Conservation (phyloP, 2,329 filamentous ascomycete species). For the Epicoccum nigrum region DNA sequence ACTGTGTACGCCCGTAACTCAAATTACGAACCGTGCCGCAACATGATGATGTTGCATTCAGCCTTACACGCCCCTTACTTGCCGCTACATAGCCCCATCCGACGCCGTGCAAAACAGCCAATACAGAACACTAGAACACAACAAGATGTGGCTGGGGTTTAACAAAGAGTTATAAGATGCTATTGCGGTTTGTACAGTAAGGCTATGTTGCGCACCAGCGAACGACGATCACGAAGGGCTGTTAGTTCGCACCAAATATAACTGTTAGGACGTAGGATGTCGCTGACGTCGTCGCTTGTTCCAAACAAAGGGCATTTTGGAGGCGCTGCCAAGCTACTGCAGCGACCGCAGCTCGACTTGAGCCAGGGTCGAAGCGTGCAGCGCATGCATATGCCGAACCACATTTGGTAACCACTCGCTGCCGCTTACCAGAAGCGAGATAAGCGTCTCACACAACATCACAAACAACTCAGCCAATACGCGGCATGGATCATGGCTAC, state of each 20-base stretch:
- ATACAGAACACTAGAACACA: neutral
- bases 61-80: slow-evolving; percentile 12
- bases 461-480: slow-evolving; percentile 21
- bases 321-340: slow-evolving; percentile 19
- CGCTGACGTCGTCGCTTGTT: neutral
- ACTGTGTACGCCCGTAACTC: neutral
- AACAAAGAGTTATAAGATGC: neutral
- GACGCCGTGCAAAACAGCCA: neutral
- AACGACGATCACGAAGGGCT: neutral
- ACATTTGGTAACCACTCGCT: slow-evolving; percentile 15
- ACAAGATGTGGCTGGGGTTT: neutral
- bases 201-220: neutral
- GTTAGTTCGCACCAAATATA: neutral
- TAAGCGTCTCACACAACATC: slow-evolving; percentile 28
- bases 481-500: slow-evolving; percentile 9
- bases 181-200: too few relatives aligned
- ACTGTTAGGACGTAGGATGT: neutral
- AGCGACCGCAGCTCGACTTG: slow-evolving; percentile 16
- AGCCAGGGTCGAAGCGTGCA: slow-evolving; percentile 15
- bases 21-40: slow-evolving; percentile 3
- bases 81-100: neutral
- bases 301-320: slow-evolving; percentile 9
- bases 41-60: slow-evolving; percentile 5
- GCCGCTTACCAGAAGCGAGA: slow-evolving; percentile 17
- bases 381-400: slow-evolving; percentile 25